A percentile compares a stretch with the other conserved stretches of the same genome.
phyloP scores from a whole-genome alignment of 1,284 basidiomycete genomes.

The Austroboletus niveus region DNA sequence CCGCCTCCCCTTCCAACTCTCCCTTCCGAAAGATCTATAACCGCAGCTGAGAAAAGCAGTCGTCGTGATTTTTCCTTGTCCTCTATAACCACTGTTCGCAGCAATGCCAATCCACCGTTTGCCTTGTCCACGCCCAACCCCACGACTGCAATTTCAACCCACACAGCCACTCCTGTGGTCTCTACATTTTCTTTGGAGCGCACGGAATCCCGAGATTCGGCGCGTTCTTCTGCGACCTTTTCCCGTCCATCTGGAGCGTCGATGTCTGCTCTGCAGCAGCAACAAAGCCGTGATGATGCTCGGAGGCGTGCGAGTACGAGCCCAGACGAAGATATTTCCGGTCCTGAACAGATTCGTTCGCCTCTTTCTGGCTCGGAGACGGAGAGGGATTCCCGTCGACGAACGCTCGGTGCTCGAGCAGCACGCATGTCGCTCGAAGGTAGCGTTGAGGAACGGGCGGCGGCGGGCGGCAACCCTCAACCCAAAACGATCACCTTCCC shows the following conservation, averaged over 20 bases:
- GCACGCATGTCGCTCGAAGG: constrained; percentile 48
- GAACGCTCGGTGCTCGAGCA: constrained; percentile 39
- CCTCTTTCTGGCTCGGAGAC: constrained; percentile 53
- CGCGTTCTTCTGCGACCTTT: constrained; percentile 51
- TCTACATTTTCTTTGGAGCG: constrained; percentile 42
- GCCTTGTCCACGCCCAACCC: constrained; percentile 52
- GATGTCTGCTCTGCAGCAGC: constrained; percentile 54
- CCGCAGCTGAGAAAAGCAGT: constrained; percentile 31
- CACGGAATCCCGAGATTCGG: constrained; percentile 45
- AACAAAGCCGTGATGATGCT: constrained; percentile 41
- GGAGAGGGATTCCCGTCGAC: constrained; percentile 46
- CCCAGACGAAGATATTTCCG: constrained; percentile 25
- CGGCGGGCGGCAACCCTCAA: constrained; percentile 31
- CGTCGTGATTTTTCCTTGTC: constrained; percentile 48
- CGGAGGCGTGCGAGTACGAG: constrained; percentile 38
- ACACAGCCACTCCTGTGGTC: constrained; percentile 47
- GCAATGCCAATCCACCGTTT: constrained; percentile 43
- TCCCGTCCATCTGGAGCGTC: constrained; percentile 59
- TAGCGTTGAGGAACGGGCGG: constrained; percentile 25
- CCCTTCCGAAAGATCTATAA: constrained; percentile 43
- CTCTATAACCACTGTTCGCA: constrained; percentile 50
- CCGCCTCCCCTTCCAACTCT: constrained; percentile 59
- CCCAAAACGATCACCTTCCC: constrained; percentile 38
- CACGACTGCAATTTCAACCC: constrained; percentile 67
- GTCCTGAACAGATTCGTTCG: constrained; percentile 26